Percentiles rank a stretch among this genome's conserved stretches.
Evolutionary conservation across 2,329 filamentous ascomycete genomes (phyloP).

Genomic region (Fonsecaea erecta): DNA sequence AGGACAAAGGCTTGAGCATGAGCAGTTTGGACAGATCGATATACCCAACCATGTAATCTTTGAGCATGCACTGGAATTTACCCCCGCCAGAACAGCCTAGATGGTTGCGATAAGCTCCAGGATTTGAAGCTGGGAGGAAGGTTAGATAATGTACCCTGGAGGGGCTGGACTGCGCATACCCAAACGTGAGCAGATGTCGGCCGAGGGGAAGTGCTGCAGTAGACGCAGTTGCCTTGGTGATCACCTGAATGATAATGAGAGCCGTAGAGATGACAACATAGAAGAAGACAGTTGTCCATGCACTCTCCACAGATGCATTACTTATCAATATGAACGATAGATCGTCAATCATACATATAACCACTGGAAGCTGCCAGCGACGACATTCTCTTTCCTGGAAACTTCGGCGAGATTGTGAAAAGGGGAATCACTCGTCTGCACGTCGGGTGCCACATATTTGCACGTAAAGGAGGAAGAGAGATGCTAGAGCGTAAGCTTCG

Average conservation of each 20-base stretch:
- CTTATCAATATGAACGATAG: neutral
- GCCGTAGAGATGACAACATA: conserved; percentile 79
- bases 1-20: conserved; percentile 89
- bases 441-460: conserved; percentile 28
- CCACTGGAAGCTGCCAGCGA: conserved; percentile 20
- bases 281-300: conserved; percentile 78
- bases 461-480: conserved; percentile 31
- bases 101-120: conserved; percentile 43
- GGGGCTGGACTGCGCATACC: conserved; percentile 47
- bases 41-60: conserved; percentile 68
- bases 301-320: neutral
- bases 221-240: conserved; percentile 69
- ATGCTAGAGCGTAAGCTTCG: conserved; percentile 25
- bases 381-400: conserved; percentile 7
- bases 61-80: conserved; percentile 88
- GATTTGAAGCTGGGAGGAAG: conserved; percentile 38
- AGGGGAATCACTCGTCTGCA: conserved; percentile 16
- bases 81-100: conserved; percentile 66
- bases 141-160: neutral
- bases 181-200: conserved; percentile 80
- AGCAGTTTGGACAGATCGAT: conserved; percentile 22
- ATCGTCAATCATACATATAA: conserved; percentile 56
- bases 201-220: conserved; percentile 77
- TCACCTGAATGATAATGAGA: conserved; percentile 76
- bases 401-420: conserved; percentile 23